phyloP scores from a whole-genome alignment of 371 early-diverging fungal genomes.

The Circinella minor region DNA sequence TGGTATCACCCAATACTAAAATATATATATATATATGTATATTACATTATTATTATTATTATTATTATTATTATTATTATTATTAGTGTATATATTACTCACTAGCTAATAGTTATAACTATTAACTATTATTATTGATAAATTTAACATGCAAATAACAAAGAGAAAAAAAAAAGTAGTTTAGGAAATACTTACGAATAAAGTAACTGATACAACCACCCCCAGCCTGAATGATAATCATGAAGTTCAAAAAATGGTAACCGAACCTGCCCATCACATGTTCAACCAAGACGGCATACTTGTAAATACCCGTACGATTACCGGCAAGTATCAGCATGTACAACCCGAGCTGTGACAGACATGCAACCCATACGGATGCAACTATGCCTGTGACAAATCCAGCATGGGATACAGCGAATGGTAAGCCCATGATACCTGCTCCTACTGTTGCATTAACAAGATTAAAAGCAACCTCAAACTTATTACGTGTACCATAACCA shows the following conservation, averaged over 20 bases:
- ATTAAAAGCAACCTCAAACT: constrained; percentile 54
- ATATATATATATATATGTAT: neutral
- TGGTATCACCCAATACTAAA: constrained; percentile 60
- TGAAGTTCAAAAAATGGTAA: constrained; percentile 53
- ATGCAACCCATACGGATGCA: constrained; percentile 53
- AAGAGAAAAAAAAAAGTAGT: neutral
- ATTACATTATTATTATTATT: neutral
- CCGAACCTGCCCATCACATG: constrained; percentile 57
- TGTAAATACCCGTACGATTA: constrained; percentile 53
- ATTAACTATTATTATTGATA: no score
- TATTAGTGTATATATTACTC: neutral
- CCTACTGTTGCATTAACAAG: constrained; percentile 67
- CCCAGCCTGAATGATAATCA: constrained; percentile 56
- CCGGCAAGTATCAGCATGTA: constrained; percentile 61
- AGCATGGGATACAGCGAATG: constrained; percentile 54
- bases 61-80: neutral
- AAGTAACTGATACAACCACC: constrained; percentile 58
- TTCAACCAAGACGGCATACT: constrained; percentile 58
- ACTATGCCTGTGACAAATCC: constrained; percentile 59
- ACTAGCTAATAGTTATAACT: neutral
- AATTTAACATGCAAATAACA: no score
- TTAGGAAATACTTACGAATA: constrained; percentile 36
- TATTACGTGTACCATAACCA: constrained; percentile 47
- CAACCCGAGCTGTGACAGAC: constrained; percentile 53
- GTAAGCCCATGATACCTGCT: constrained; percentile 54